A percentile compares a stretch with the other conserved stretches of the same genome.
phyloP scores from a whole-genome alignment of 192 early-diverging fungal species.

The Linnemannia zychae region DNA sequence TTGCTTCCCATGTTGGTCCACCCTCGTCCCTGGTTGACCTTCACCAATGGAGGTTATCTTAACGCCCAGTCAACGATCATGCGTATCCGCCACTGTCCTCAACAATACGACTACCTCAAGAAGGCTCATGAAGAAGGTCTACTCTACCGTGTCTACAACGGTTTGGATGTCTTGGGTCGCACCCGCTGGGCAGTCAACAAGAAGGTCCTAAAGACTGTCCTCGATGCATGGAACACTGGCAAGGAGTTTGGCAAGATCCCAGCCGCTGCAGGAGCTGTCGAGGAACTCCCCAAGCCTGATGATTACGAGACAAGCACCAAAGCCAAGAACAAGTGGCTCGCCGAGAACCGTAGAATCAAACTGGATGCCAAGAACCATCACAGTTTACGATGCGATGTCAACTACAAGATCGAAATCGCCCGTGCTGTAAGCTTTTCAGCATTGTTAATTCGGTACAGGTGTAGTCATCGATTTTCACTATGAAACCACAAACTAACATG shows the following conservation, averaged over 20 bases:
- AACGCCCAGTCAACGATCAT: conserved; percentile 79
- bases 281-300: conserved; percentile 70
- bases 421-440: conserved; percentile 72
- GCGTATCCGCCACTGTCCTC: conserved; percentile 76
- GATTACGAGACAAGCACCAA: conserved; percentile 73
- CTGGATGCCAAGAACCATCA: conserved; percentile 81
- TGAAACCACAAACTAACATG: neutral
- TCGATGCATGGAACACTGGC: conserved; percentile 92
- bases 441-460: conserved; percentile 18
- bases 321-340: conserved; percentile 67
- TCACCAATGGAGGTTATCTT: conserved; percentile 88
- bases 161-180: conserved; percentile 89
- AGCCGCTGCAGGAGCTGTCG: conserved; percentile 57
- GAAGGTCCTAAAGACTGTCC: conserved; percentile 80
- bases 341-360: conserved; percentile 68
- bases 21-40: conserved; percentile 92
- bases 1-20: conserved; percentile 95
- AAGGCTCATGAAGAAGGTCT: conserved; percentile 83
- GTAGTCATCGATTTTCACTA: neutral
- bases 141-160: conserved; percentile 75
- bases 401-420: conserved; percentile 97
- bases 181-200: conserved; percentile 93
- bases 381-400: conserved; percentile 90
- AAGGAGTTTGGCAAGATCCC: conserved; percentile 82
- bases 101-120: conserved; percentile 84